Evolutionary conservation across 306 rosid species (phyloP), one percentile per base, ranked within the genome.

Genomic region (Hippophae tibetana): DNA sequence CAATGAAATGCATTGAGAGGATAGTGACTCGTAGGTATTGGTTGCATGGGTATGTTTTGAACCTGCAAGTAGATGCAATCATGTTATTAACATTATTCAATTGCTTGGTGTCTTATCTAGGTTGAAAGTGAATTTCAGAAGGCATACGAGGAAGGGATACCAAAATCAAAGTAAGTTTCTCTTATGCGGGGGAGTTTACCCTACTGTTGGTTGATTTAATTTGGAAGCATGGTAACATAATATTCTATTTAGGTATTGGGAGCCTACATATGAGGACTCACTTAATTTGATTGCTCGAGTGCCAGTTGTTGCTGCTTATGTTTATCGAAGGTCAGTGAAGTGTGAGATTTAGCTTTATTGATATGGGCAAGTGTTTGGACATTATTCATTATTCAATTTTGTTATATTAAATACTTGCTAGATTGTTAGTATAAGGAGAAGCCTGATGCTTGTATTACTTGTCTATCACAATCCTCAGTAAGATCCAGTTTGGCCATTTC

Each of bases 191-290:
- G 62, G 23, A 38, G 25, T 12, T 44, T 27, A 54, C 56, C 47
- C n/a, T 45, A n/a, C 55, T 63, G 42, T 74, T 14, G 12, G 42
- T 65, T 42, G 60, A 62, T 56, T 75, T 63, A 69, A 62, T 6
- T 51, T 18, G 23, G 23, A 18, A 63, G 64, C 79, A 6, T 51
- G 44, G 18, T 60, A 54, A 60, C 46, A 14, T 18, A 61, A 45
- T 62, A 9, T 68, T 57, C 62, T 52, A 69, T 70, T 61, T 54
- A 93, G 97, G 94, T 93, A 85, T 54, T 93, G 99, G 99, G 97
- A 93, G 74, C 99, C 99, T 72, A 86, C 99, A 18, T 93, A 86
- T 62, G 94, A 93, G 82, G 99, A 93, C 72, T 78, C 80, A 57
- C 62, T 88, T 79, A 93, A 83, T 75, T 77, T 88, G 82, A 86